phyloP scores from a whole-genome alignment of 495 filamentous ascomycete species.

The Daldinia caldariorum region DNA sequence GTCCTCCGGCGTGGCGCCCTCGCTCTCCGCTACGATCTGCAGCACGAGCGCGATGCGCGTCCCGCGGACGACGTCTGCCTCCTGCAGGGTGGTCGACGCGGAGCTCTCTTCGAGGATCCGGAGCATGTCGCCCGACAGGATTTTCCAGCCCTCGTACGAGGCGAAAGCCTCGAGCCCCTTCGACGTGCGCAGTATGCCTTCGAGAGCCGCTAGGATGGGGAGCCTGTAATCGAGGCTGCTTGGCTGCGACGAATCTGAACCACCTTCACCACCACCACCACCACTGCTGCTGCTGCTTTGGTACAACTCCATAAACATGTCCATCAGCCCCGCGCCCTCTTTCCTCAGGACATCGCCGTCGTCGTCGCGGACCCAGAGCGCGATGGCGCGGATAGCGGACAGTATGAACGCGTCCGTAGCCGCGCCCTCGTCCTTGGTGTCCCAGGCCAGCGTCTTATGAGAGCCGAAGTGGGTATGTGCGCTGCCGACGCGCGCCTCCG shows the following conservation, averaged over 20 bases:
- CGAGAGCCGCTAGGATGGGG: constrained; percentile 63
- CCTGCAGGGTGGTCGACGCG: constrained; percentile 12
- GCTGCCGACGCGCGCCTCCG: constrained; percentile 52
- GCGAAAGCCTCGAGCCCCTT: constrained; percentile 59
- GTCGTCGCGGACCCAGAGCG: constrained; percentile 71
- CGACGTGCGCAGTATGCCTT: constrained; percentile 57
- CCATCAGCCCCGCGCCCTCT: constrained; percentile 65
- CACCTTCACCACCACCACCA: too few species aligned
- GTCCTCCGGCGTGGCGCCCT: constrained; percentile 52
- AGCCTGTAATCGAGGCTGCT: constrained; percentile 58
- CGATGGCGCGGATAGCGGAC: constrained; percentile 61
- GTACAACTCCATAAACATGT: constrained; percentile 69
- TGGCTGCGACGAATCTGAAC: constrained; percentile 17
- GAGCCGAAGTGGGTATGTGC: constrained; percentile 47
- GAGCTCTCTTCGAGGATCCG: constrained; percentile 47
- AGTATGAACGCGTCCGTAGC: constrained; percentile 60
- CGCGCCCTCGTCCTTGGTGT: constrained; percentile 52
- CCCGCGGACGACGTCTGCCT: constrained; percentile 54
- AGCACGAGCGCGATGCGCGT: constrained; percentile 64
- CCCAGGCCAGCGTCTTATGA: constrained; percentile 62
- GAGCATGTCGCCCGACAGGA: constrained; percentile 58
- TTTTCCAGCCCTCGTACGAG: constrained; percentile 59
- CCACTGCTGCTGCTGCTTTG: constrained; percentile 33
- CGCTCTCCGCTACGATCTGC: constrained; percentile 56
- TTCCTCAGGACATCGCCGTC: constrained; percentile 64